A percentile compares a stretch with the other conserved stretches of the same genome.
phyloP scores from a whole-genome alignment of 1,139 yeast species.

The Sugiyamaella japonica region DNA sequence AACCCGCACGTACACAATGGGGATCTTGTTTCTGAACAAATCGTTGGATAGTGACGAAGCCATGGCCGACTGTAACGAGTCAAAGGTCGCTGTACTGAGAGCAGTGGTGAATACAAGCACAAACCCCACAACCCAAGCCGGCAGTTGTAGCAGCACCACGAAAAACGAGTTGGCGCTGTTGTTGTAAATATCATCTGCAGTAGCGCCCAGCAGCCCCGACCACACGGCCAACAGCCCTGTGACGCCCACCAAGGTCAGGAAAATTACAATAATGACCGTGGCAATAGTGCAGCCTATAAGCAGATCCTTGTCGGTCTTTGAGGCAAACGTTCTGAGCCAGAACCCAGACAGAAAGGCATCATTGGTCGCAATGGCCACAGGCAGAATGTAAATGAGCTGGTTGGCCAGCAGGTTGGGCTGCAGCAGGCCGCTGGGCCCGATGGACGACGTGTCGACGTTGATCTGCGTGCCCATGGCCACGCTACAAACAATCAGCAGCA shows the following conservation, averaged over 20 bases:
- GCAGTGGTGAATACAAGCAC: slow-evolving; percentile 71
- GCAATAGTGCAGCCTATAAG: slow-evolving; percentile 76
- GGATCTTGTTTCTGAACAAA: slow-evolving; percentile 76
- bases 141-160: slow-evolving; percentile 67
- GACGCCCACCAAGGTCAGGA: slow-evolving; percentile 72
- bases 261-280: slow-evolving; percentile 59
- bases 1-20: slow-evolving; percentile 64
- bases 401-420: slow-evolving; percentile 74
- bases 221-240: slow-evolving; percentile 90
- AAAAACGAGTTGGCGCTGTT: slow-evolving; percentile 62
- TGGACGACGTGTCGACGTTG: slow-evolving; percentile 60
- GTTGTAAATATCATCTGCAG: slow-evolving; percentile 54
- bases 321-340: slow-evolving; percentile 93
- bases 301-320: slow-evolving; percentile 73
- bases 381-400: slow-evolving; percentile 82
- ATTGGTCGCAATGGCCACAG: slow-evolving; percentile 85
- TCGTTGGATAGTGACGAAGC: slow-evolving; percentile 89
- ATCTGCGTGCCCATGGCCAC: slow-evolving; percentile 81
- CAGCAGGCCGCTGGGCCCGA: slow-evolving; percentile 66
- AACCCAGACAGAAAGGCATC: slow-evolving; percentile 90
- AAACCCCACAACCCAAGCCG: slow-evolving; percentile 86
- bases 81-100: slow-evolving; percentile 85
- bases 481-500: slow-evolving; percentile 67
- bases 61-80: slow-evolving; percentile 84
- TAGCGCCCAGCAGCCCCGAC: slow-evolving; percentile 69